Base-by-base conservation (phyloP, 2,329 filamentous ascomycete species). In the Boeremia exigua region DNA sequence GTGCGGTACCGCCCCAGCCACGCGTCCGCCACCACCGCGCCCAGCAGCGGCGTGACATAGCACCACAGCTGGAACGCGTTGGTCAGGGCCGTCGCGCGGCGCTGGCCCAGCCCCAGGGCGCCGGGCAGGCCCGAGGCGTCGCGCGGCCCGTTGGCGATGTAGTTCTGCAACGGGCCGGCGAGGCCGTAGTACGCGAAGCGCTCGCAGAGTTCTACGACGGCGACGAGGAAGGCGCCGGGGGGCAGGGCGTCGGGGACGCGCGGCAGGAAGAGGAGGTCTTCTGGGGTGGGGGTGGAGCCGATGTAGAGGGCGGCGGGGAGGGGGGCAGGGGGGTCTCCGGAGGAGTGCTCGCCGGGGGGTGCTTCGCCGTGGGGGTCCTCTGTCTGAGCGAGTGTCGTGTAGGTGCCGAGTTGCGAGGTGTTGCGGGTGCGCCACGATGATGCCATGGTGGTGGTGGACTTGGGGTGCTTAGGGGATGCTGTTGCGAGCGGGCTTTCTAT, bases 1-100 rank as follows among this genome's bases (percentile, higher is more conserved):
- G 88, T 90, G 62, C 83, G 82, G 77, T 86, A 91, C 57, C 88
- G 87, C 30, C 88, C 88, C 69, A 84, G 82, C 68, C 87, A 88
- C 61, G 86, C 83, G 76, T 92, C 89, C 10, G 89, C 88, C 6
- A 82, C 75, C 34, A 82, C 70, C 9, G 82, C 82, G 6, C 80
- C 80, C 0, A 79, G 30, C 3, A 80, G 75, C 0, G 80, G 79
- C 3, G 78, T 81, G 2, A 80, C 61, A 56, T 81, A 82, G 62
- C 77, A 80, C 75, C 78, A 81, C 59, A 78, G 80, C 43, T 80
- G 78, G 65, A 81, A 81, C 59, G 80, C 78, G 19, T 77, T 76
- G n/a, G 75, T 79, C 36, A 80, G 65, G 10, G 76, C 78, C 2
- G 79, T 81, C 2, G 79, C 77, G 4, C 75, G 71, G 23, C 71